Evolutionary conservation across 345 rosid genomes (phyloP).

Genomic region (Boechera divaricarpa): DNA sequence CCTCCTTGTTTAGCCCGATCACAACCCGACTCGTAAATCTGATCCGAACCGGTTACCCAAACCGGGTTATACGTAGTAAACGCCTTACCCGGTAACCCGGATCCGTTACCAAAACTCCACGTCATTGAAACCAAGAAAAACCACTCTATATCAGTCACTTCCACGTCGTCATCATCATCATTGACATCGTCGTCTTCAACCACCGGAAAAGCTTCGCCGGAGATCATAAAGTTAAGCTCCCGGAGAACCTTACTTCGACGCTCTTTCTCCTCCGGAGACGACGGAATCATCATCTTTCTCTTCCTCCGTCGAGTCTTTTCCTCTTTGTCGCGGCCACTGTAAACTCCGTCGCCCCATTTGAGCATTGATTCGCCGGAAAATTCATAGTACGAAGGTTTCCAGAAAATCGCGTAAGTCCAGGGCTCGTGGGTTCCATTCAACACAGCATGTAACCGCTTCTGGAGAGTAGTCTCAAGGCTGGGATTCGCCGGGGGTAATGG

Average conservation of each 20-base stretch:
- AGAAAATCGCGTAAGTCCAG: slow-evolving; percentile 94
- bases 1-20: slow-evolving; percentile 74
- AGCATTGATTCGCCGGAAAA: slow-evolving; percentile 56
- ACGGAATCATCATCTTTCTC: slow-evolving; percentile 10
- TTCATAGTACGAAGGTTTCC: slow-evolving; percentile 73
- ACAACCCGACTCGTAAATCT: slow-evolving; percentile 59
- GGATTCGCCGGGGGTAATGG: slow-evolving; percentile 29
- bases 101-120: slow-evolving; percentile 64
- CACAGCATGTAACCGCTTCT: slow-evolving; percentile 77
- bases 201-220: slow-evolving; percentile 49
- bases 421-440: slow-evolving; percentile 69
- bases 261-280: slow-evolving; percentile 58
- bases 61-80: slow-evolving; percentile 56
- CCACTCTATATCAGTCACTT: slow-evolving; percentile 93
- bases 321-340: slow-evolving; percentile 75
- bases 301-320: slow-evolving; percentile 47
- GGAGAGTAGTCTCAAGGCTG: slow-evolving; percentile 69
- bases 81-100: slow-evolving; percentile 78
- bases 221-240: slow-evolving; percentile 75
- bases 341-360: slow-evolving; percentile 92
- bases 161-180: slow-evolving; percentile 77
- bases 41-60: slow-evolving; percentile 74
- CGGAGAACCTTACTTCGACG: slow-evolving; percentile 68
- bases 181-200: slow-evolving; percentile 1
- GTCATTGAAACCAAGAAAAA: slow-evolving; percentile 90